Percentiles rank a stretch among this genome's conserved stretches.
Conservation (phyloP, 805 yeast genomes). For the Schwanniomyces polymorphus region DNA sequence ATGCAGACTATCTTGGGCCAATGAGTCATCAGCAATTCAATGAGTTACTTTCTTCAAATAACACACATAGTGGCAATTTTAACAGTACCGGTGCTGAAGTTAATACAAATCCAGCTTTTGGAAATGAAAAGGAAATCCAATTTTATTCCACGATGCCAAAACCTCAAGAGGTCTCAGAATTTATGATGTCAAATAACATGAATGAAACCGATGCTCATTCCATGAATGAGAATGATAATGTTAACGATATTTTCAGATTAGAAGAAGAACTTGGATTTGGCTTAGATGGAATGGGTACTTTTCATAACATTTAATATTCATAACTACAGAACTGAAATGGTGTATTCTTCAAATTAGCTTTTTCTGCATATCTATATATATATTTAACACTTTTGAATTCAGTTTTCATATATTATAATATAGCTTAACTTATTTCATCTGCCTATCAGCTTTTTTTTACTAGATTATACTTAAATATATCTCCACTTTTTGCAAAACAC, state of each 20-base stretch:
- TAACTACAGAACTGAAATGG: neutral
- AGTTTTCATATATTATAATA: neutral
- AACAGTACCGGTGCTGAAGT: conserved; percentile 15
- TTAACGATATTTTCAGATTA: conserved; percentile 33
- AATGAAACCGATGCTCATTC: neutral
- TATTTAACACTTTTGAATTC: neutral
- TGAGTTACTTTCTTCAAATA: conserved; percentile 7
- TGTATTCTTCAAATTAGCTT: neutral
- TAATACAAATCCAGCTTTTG: conserved; percentile 13
- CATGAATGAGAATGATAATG: conserved; percentile 8
- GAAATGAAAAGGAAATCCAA: conserved; percentile 20
- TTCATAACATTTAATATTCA: conserved; percentile 8
- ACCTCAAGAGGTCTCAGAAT: conserved; percentile 45
- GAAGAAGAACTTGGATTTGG: conserved; percentile 49
- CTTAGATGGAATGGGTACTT: conserved; percentile 35
- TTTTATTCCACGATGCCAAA: conserved; percentile 40
- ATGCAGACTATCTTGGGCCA: neutral
- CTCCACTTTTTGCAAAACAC: conserved; percentile 42
- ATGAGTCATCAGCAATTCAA: conserved; percentile 3
- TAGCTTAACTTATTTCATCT: neutral
- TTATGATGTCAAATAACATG: conserved; percentile 19
- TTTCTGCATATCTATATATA: conserved; percentile 1
- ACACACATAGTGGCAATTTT: conserved; percentile 13
- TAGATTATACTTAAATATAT: conserved; percentile 32
- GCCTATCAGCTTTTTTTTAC: neutral